These are phyloP conservation scores for Diaporthe velutina DNA, from an alignment of 2,329 filamentous ascomycete genomes.

Conservation along the genomic window DNA sequence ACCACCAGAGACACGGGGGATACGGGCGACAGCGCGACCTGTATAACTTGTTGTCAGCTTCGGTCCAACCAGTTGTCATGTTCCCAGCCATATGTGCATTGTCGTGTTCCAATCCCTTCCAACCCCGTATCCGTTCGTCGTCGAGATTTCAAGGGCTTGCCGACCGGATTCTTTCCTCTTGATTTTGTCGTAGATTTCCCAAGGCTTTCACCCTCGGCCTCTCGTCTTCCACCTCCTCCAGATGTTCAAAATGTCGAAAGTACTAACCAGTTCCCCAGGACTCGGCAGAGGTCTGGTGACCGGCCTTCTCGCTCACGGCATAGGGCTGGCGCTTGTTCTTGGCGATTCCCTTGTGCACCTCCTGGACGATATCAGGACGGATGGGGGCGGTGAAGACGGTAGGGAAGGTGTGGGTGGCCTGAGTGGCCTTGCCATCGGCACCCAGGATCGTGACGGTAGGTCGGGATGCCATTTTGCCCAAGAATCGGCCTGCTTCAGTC, in stretches of 20 bases:
- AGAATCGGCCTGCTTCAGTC: conserved; percentile 41
- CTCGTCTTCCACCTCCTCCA: neutral
- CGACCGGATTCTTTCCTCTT: neutral
- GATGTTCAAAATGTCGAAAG: conserved; percentile 19
- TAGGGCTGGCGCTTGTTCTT: conserved; percentile 99
- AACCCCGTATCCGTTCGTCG: neutral
- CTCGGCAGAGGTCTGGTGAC: conserved; percentile 99
- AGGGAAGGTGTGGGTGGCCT: conserved; percentile 91
- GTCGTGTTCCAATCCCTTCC: neutral
- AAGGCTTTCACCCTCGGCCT: neutral
- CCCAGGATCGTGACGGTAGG: conserved; percentile 98
- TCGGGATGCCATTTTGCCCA: conserved; percentile 86
- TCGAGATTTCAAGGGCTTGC: neutral
- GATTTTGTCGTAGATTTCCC: neutral
- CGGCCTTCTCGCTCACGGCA: conserved; percentile 99
- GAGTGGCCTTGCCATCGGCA: conserved; percentile 93
- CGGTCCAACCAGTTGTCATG: conserved; percentile 21
- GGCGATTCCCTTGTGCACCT: conserved; percentile 98
- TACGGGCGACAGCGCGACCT: conserved; percentile 99
- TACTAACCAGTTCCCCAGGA: conserved; percentile 98
- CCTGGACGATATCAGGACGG: conserved; percentile 99
- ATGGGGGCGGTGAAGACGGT: conserved; percentile 98
- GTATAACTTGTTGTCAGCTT: conserved; percentile 46
- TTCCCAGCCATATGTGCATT: neutral
- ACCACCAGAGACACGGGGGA: conserved; percentile 99